These are phyloP conservation scores for Tubosaeta sp. DNA, from an alignment of 768 basidiomycete species.

Conservation along the genomic window DNA sequence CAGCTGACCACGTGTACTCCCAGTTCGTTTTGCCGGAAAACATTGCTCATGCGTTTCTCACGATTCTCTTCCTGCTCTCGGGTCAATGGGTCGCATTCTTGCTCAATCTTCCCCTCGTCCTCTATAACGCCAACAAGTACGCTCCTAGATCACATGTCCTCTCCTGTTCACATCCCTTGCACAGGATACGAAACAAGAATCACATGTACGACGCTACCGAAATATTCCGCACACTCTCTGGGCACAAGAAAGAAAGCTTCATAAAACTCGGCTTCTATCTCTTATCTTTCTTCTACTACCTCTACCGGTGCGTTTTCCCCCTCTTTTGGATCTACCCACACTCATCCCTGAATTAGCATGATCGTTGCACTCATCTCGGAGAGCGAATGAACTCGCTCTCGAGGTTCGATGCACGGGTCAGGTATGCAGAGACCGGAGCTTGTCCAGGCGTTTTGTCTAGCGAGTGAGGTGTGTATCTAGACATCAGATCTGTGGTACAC, in stretches of 20 bases:
- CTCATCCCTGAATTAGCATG: slow-evolving; percentile 51
- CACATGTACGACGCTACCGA: slow-evolving; percentile 99
- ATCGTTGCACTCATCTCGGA: slow-evolving; percentile 83
- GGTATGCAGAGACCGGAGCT: slow-evolving; percentile 2
- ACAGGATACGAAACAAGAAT: slow-evolving; percentile 84
- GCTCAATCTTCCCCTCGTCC: slow-evolving; percentile 83
- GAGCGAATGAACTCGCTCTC: slow-evolving; percentile 44
- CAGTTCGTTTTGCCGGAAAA: slow-evolving; percentile 98
- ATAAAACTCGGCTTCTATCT: slow-evolving; percentile 93
- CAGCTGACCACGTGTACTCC: neutral
- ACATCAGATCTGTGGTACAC: slow-evolving; percentile 15
- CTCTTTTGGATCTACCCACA: neutral
- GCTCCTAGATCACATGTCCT: slow-evolving; percentile 25
- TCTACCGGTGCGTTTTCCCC: slow-evolving; percentile 64
- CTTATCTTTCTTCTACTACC: slow-evolving; percentile 88
- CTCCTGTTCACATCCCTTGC: neutral
- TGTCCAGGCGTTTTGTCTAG: slow-evolving; percentile 7
- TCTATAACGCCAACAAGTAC: slow-evolving; percentile 93
- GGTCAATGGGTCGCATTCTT: slow-evolving; percentile 95
- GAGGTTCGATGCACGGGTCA: neutral
- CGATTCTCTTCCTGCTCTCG: slow-evolving; percentile 84
- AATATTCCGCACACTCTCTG: slow-evolving; percentile 91
- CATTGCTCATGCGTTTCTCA: slow-evolving; percentile 88
- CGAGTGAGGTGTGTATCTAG: slow-evolving; percentile 10
- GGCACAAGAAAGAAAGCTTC: slow-evolving; percentile 95